Evolutionary conservation across 352 stramenopile genomes (phyloP), one percentile per base, ranked within the genome.

Genomic region (Globisporangium viniferum): DNA sequence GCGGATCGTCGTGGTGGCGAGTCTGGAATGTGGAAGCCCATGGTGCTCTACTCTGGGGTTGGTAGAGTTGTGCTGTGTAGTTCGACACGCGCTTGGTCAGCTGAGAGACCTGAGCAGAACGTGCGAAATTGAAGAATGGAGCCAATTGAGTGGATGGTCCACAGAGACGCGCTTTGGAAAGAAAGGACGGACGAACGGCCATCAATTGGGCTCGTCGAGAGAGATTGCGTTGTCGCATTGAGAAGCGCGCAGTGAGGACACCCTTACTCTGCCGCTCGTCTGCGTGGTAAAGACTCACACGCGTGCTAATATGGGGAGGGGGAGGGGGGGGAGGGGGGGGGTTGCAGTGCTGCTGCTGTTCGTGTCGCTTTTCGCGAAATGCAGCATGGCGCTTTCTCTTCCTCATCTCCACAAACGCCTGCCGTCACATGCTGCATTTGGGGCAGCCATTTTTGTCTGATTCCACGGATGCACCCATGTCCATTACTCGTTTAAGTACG

Each of bases 11-110:
- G 65, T 14, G 63, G 72, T 2, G 81, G 75, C 7, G 81, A 89
- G 62, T 90, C 74, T 31, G 80, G 84, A 68, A 90, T 89, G 72
- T 83, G 82, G 75, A 82, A 88, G 54, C 84, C 84, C 84, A 92
- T 92, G 33, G 24, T 44, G 39, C 24, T 64, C 39, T 64, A 61
- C n/a, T 44, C 20, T 31, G 29, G 35, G 15, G 27, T 33, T 39
- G 51, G 10, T 49, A 4, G 18, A 15, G 3, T 61, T 8, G 3
- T 14, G 55, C 12, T 33, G 20, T 12, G 35, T 62, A 62, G 41
- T 31, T 62, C 33, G 33, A 61, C 33, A 39, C 33, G n/a, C 20
- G 18, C 31, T 24, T 55, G 29, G 59, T 2, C 20, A 56, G 41
- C 27, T n/a, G 31, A 5, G 20, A 8, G 20, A 15, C 44, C 29